Percentiles rank a stretch among this genome's conserved stretches.
Evolutionary conservation across 192 early-diverging fungal genomes (phyloP).

Genomic region (Dissophora ornata): DNA sequence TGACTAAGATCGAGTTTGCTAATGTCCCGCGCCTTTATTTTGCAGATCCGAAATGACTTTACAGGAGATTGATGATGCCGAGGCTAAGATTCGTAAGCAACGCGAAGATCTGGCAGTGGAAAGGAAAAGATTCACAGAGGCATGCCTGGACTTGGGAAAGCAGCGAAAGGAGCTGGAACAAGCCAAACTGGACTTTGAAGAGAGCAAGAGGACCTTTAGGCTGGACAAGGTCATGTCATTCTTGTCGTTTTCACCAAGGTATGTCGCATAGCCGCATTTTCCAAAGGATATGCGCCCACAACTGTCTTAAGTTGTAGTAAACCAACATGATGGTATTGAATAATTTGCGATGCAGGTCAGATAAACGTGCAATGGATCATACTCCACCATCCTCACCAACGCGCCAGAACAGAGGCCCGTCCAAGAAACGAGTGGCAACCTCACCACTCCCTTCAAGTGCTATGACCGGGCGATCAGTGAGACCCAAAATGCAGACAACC

Average conservation of each 20-base stretch:
- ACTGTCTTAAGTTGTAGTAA: too few relatives aligned
- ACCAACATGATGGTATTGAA: too few relatives aligned
- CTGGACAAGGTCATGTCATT: conserved; percentile 39
- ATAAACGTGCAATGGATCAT: conserved; percentile 15
- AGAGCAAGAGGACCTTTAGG: conserved; percentile 39
- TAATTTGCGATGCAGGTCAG: too few relatives aligned
- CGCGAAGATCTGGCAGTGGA: conserved; percentile 36
- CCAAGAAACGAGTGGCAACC: conserved; percentile 35
- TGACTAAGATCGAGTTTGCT: too few relatives aligned
- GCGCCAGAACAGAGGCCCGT: not conserved
- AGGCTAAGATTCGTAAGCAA: conserved; percentile 32
- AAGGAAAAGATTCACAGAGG: conserved; percentile 38
- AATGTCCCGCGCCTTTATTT: too few relatives aligned
- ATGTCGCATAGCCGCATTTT: not conserved
- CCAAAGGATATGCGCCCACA: too few relatives aligned
- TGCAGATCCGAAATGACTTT: conserved; percentile 45
- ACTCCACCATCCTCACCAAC: conserved; percentile 21
- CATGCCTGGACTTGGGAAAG: conserved; percentile 41
- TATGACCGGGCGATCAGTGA: conserved; percentile 10
- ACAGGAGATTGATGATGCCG: conserved; percentile 41
- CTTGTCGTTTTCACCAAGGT: conserved; percentile 24
- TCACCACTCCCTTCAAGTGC: conserved; percentile 20
- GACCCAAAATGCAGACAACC: conserved; percentile 10
- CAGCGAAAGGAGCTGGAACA: conserved; percentile 32
- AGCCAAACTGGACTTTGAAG: conserved; percentile 31